Base-by-base conservation (phyloP, 345 rosid species). In the Erodium maritimum region DNA sequence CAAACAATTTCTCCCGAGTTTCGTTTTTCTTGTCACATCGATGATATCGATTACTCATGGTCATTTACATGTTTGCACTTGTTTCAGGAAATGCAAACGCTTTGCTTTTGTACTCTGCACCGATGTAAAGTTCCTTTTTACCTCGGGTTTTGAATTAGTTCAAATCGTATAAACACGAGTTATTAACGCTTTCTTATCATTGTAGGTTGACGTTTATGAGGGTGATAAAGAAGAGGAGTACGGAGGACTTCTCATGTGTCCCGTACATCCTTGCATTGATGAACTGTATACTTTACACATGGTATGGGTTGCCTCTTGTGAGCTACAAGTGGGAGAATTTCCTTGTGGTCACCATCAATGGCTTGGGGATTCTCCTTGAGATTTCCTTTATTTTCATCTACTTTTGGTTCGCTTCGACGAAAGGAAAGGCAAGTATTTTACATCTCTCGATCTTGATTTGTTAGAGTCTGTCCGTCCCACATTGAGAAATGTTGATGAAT, bases 221-320 rank as follows among this genome's bases (percentile, higher is more conserved):
- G 76, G 84, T 88, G 51, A 58, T 81, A 55, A 81, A 69, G 77
- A 91, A 75, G 81, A 84, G 71, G 76, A 86, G 79, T 71, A 84
- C 86, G 0, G 93, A 77, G 59, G 83, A 75, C n/a, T 91, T 82
- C 65, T 88, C 98, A 54, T 83, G 90, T 62, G 5, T 88, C 52
- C 98, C 96, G 24, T 91, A 88, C 75, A 63, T 77, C 17, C 61
- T 77, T 56, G 69, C 96, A 19, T 76, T 86, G 8, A 59, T 76
- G 22, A 86, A 81, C 63, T 91, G 96, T 65, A 78, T 91, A 23
- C 64, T 91, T 1, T 86, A 77, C 63, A 84, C 86, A 50, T 86
- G 95, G 95, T 91, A 91, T 23, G 98, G 89, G 19, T 54, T 83
- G 66, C 98, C 98, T 0, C 54, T 86, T 10, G 96, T 88, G 22